These are phyloP conservation scores for Euphorbia lathyris DNA, from an alignment of 345 rosid genomes.

Conservation along the genomic window DNA sequence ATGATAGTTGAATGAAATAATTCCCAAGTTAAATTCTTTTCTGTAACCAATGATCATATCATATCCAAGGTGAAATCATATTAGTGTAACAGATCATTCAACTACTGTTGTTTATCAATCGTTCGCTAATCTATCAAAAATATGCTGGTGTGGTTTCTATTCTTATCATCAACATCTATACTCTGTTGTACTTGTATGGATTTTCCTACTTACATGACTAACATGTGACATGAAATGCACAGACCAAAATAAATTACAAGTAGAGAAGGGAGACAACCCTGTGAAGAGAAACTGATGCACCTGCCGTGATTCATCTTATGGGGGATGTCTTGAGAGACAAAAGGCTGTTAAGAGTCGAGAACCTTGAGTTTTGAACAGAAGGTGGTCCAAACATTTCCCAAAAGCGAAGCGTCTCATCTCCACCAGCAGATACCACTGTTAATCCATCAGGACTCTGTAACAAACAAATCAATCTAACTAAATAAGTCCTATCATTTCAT, in stretches of 20 bases:
- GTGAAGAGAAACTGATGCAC: neutral
- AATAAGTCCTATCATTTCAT: no score
- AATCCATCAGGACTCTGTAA: conserved; percentile 54
- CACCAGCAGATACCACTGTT: conserved; percentile 48
- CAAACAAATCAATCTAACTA: neutral
- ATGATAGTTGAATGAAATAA: neutral
- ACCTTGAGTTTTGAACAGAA: conserved; percentile 10
- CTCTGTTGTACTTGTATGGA: neutral
- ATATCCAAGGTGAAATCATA: no score
- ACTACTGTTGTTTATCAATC: no score
- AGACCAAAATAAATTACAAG: neutral
- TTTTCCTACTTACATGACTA: neutral
- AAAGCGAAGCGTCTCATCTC: conserved; percentile 46
- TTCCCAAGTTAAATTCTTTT: no score
- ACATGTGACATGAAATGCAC: neutral
- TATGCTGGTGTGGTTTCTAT: neutral
- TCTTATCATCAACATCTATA: neutral
- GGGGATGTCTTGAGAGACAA: conserved; percentile 42
- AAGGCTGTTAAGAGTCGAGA: conserved; percentile 40
- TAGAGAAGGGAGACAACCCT: neutral
- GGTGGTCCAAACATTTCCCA: conserved; percentile 59
- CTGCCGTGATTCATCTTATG: conserved; percentile 30
- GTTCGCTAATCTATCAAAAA: neutral
- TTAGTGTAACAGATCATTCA: no score
- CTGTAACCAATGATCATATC: no score